Conservation (phyloP, 768 basidiomycete genomes). For the Cubamyces sp. region DNA sequence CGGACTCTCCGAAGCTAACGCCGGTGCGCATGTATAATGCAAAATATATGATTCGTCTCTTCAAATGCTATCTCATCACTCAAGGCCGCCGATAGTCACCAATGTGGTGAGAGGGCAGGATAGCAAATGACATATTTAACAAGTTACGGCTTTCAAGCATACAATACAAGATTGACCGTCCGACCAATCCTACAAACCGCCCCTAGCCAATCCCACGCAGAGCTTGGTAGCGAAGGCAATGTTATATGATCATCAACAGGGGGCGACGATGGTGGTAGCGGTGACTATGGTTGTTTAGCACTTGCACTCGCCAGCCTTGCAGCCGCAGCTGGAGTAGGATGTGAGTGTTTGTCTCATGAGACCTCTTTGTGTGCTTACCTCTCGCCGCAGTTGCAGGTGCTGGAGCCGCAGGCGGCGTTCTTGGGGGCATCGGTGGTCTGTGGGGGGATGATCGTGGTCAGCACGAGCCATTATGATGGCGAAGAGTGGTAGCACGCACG, state of each 20-base stretch:
- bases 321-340: slow-evolving; percentile 49
- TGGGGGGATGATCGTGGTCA: slow-evolving; percentile 1
- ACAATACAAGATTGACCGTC: slow-evolving; percentile 1
- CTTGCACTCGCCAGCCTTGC: slow-evolving; percentile 68
- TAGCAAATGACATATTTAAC: not conserved
- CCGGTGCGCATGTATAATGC: too few relatives aligned
- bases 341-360: not conserved
- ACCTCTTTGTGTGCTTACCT: slow-evolving; percentile 37
- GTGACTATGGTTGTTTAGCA: slow-evolving; percentile 45
- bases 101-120: too few relatives aligned
- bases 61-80: not conserved
- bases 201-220: not conserved
- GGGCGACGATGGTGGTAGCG: not conserved
- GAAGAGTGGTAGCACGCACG: slow-evolving; percentile 11
- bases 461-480: not conserved
- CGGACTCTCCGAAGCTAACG: too few relatives aligned
- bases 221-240: not conserved
- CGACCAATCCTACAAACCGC: slow-evolving; percentile 9
- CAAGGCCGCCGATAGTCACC: not conserved
- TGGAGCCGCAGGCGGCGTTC: slow-evolving; percentile 52
- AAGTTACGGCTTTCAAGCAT: not conserved
- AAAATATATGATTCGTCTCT: too few relatives aligned
- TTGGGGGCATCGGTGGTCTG: slow-evolving; percentile 39
- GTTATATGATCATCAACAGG: not conserved
- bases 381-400: slow-evolving; percentile 55